Evolutionary conservation across 768 basidiomycete species (phyloP), one percentile per base, ranked within the genome.

Genomic region (Phylloporus rhodoxanthus): DNA sequence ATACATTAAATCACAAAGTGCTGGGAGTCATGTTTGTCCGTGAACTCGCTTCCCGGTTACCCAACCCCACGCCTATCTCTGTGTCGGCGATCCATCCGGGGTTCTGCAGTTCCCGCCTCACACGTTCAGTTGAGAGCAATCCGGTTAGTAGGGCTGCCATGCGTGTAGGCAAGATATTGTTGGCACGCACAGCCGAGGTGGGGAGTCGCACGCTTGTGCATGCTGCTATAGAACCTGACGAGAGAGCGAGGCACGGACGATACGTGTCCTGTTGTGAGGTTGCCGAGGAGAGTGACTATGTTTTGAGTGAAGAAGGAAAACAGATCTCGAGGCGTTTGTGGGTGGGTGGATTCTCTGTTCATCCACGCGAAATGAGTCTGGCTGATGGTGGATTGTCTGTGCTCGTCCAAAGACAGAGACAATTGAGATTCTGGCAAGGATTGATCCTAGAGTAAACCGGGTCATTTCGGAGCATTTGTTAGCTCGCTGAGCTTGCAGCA

Each of bases 201-300:
- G 73, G 72, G 8, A 60, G 68, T 47, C 66, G 71, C 33, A 65
- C 69, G 19, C 56, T 74, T 19, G 56, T 71, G 4, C 68, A 66
- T 28, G 61, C 67, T 7, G 67, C 65, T 10, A 53, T 70, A 21
- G 63, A 58, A 20, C 59, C 54, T 2, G 60, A 55, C 2, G 61
- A 62, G 33, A 49, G 50, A 50, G 23, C 9, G 9, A 57, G 57
- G 43, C 58, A 64, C 43, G 69, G 70, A 25, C 58, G 57, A 42
- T 71, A 70, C 45, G 39, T 70, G 8, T 58, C 63, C 19, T 57
- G 34, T 14, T 64, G 57, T 48, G 51, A 55, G 43, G 56, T 68
- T 9, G 41, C 43, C 1, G 65, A 70, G 48, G 65, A 64, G 53
- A 68, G 69, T 19, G 65, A 71, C 52, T 70, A 59, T 32, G 49